Evolutionary conservation across 768 basidiomycete species (phyloP), one percentile per base, ranked within the genome.

Genomic region (Lentinula lateritia): DNA sequence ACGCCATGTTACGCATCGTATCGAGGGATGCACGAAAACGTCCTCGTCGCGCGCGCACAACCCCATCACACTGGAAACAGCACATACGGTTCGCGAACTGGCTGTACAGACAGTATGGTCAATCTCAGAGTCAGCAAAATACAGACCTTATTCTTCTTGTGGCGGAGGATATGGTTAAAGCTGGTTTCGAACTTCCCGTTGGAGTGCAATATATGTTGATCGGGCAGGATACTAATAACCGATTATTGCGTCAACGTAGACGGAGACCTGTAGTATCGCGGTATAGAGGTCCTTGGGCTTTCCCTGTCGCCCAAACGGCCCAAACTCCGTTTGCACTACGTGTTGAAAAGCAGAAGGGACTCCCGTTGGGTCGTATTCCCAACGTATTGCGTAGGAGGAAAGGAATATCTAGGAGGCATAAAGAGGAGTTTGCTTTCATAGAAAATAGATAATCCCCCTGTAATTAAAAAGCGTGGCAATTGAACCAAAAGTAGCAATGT

Each of bases 1-100:
- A 88, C 59, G 84, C 84, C 1, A 75, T 83, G 8, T 71, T 90
- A 12, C 70, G 74, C 9, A 72, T 87, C 50, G 77, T 80, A 41
- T 67, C 72, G 16, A 23, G 43, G 50, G 9, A 18, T 20, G 20
- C 13, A 1, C 13, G 34, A 3, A 23, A 58, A 6, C 54, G 55
- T 5, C 46, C 45, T 28, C 35, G 54, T 18, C 18, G 46, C 13
- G 48, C 39, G 6, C 50, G 42, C 10, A 52, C 56, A 9, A 39
- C 45, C 6, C 43, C 39, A 6, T 20, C 55, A 8, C 61, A 62
- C 45, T 62, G 61, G 61, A 48, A 69, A 50, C 70, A 70, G 23
- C 71, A 69, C 57, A 63, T 76, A 35, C 62, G 66, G 34, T 61
- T 54, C 6, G 74, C 75, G 7, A 69, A 63, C 54, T 53, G 61